Evolutionary conservation across 2,329 filamentous ascomycete species (phyloP), one percentile per base, ranked within the genome.

Genomic region (Aotearoamyces nothofagi): DNA sequence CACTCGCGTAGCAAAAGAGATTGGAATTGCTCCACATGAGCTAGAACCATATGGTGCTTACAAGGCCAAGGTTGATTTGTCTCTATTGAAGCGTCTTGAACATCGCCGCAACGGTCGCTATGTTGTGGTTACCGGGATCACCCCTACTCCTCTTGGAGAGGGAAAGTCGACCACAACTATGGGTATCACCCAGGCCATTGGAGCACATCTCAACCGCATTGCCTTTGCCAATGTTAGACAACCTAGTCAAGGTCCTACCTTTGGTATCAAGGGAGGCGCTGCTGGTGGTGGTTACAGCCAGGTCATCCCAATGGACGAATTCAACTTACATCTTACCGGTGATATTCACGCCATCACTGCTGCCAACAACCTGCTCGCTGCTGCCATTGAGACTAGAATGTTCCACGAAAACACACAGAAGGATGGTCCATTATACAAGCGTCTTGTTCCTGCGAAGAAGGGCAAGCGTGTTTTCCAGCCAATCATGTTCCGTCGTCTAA

Each of bases 301-400:
- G 55, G 90, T 98, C 49, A 96, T 98, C 45, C 90, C 90, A 34
- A 98, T 98, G 90, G 90, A 98, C 46, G 90, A 98, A 55, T 98
- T 98, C 64, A 98, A 98, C 58, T 63, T 98, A 49, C 90, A 98
- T 54, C 60, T 98, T 46, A 98, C 90, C 31, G 90, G 90, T 46
- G 90, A 98, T 52, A 96, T 98, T 33, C 90, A 98, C 53, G 90
- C 90, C 40, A 90, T 98, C 47, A 84, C 84, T 30, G 87, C 87
- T 15, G 90, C 90, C 20, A 98, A 96, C 67, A 98, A 98, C 57
- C 65, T 98, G 33, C 69, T 98, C 24, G 87, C 90, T 24, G 90
- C 90, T 31, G 90, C 90, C 19, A 92, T 98, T 38, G 90, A 98
- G 51, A 96, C 90, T 2, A 78, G 90, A 44, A 96, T 98, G 59